Evolutionary conservation across 129 eudicot genomes (phyloP), one percentile per base, ranked within the genome.

Genomic region (Cynara cardunculus): DNA sequence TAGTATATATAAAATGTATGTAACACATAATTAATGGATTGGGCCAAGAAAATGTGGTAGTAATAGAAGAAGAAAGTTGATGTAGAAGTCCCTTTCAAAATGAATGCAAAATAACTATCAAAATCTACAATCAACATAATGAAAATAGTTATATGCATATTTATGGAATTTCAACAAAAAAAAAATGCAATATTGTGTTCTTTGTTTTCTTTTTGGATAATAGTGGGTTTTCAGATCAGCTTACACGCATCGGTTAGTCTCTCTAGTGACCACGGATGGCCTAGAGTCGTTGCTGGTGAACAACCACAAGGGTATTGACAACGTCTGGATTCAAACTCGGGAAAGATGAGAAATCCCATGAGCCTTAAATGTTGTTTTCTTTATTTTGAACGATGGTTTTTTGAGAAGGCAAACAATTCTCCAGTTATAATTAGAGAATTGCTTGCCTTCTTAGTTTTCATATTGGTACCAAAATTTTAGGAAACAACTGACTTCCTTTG

Each of bases 311-410:
- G 22, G 19, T 0, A 0, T 49, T 5, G 7, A n/a, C 22, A 49
- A 2, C 7, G 7, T 9, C 4, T 9, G 4, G 4, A 44, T 44
- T 44, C 0, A 4, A 14, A 46, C 4, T 1, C 3, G 3, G 2
- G 4, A 4, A 41, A 44, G 4, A 46, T 46, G 5, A 14, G 61
- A 46, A 11, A 11, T 46, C 21, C 61, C 61, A 0, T 16, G 6
- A 0, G 61, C 4, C 18, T 14, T 2, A 46, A 46, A 10, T 78
- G 12, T 27, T 30, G 44, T 88, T 71, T 75, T 89, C 89, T 72
- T 41, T 83, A 56, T 84, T 87, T 25, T 79, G 85, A 86, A 85
- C 78, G 61, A 83, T 41, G 69, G 71, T 77, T 83, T 84, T 83
- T n/a, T n/a, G n/a, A n/a, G n/a, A n/a, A n/a, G n/a, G n/a, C n/a